Evolutionary conservation across 2,329 filamentous ascomycete genomes (phyloP).

Genomic region (Aspergillus tanneri): DNA sequence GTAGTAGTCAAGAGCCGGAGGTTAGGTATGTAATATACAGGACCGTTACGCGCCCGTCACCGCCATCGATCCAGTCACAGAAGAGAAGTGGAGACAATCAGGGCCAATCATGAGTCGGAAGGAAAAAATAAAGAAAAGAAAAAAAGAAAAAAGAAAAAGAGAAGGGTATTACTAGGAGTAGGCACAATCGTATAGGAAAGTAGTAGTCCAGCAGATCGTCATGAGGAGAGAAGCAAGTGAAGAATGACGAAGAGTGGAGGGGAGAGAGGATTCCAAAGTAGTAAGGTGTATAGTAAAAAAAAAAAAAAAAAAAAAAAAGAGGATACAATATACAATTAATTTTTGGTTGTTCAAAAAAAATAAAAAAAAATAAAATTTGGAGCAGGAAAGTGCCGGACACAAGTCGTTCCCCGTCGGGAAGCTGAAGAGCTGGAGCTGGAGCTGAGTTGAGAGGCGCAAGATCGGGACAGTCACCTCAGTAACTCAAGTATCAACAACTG

Average conservation of each 20-base stretch:
- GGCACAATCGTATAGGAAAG: slow-evolving; percentile 9
- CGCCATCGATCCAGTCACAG: slow-evolving; percentile 20
- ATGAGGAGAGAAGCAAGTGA: neutral
- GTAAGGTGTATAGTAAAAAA: neutral
- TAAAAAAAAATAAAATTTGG: neutral
- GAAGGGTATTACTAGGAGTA: slow-evolving; percentile 5
- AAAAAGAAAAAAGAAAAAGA: neutral
- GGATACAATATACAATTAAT: too few relatives aligned
- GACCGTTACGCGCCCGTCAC: slow-evolving; percentile 21
- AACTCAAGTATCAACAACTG: slow-evolving; percentile 17
- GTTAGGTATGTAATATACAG: slow-evolving; percentile 20
- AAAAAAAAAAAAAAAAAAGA: slow-evolving; percentile 11
- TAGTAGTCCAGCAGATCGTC: neutral
- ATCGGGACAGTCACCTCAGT: slow-evolving; percentile 1
- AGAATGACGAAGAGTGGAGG: slow-evolving; percentile 3
- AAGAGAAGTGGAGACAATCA: neutral
- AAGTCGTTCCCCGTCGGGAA: neutral
- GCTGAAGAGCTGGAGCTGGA: neutral
- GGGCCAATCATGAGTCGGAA: neutral
- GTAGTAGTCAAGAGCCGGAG: neutral
- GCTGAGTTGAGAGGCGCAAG: neutral
- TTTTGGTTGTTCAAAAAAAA: neutral
- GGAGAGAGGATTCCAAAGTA: neutral
- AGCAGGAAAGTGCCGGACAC: neutral
- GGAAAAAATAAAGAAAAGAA: neutral